These are phyloP conservation scores for Pythium phragmiticola DNA, from an alignment of 352 stramenopile species.

Conservation along the genomic window DNA sequence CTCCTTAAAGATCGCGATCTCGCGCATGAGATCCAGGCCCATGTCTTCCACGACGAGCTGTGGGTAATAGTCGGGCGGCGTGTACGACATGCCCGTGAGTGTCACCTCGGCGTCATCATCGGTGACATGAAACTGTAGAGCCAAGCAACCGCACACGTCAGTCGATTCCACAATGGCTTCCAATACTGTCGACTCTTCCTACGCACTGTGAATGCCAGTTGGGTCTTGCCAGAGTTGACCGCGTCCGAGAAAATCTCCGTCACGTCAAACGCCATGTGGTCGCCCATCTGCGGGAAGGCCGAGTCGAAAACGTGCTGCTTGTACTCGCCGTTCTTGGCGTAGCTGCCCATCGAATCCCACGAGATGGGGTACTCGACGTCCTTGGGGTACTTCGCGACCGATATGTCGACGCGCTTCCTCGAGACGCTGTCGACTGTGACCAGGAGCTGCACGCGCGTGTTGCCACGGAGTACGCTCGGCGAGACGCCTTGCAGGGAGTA, in stretches of 20 bases:
- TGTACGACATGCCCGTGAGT: slow-evolving; percentile 58
- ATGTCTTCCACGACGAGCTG: slow-evolving; percentile 82
- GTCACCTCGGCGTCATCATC: slow-evolving; percentile 46
- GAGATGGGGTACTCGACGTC: slow-evolving; percentile 58
- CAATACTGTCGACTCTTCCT: not conserved
- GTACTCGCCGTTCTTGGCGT: slow-evolving; percentile 34
- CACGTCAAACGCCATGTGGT: slow-evolving; percentile 75
- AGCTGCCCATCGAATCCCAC: slow-evolving; percentile 46
- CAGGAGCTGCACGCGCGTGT: slow-evolving; percentile 70
- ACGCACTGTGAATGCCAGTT: slow-evolving; percentile 56
- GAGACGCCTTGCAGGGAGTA: slow-evolving; percentile 70
- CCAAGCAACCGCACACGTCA: not conserved
- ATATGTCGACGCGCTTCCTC: slow-evolving; percentile 48
- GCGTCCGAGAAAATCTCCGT: slow-evolving; percentile 67
- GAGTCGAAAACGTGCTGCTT: slow-evolving; percentile 55
- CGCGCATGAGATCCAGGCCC: slow-evolving; percentile 78
- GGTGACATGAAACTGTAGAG: slow-evolving; percentile 41
- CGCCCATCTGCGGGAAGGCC: slow-evolving; percentile 49
- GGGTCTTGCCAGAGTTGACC: slow-evolving; percentile 41
- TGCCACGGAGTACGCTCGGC: slow-evolving; percentile 53
- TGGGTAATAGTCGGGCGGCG: slow-evolving; percentile 65
- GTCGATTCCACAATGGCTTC: not conserved
- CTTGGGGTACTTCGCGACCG: slow-evolving; percentile 40
- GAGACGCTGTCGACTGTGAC: slow-evolving; percentile 63
- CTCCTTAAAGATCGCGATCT: slow-evolving; percentile 79